phyloP scores from a whole-genome alignment of 2,329 filamentous ascomycete species.

The Penicillium sp. region DNA sequence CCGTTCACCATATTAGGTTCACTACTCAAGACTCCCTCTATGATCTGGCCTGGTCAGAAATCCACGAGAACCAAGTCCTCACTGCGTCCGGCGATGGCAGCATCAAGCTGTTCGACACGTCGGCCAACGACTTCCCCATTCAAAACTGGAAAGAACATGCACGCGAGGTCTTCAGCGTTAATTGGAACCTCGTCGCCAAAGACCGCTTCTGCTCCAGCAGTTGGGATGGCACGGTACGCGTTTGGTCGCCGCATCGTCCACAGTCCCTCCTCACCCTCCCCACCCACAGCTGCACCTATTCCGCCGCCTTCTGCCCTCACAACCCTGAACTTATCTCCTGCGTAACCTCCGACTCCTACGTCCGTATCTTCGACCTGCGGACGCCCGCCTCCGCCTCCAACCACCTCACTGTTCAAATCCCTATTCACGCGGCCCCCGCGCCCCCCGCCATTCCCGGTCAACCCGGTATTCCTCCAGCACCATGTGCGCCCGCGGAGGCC shows the following conservation, averaged over 20 bases:
- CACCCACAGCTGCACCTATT: constrained; percentile 92
- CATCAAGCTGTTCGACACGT: constrained; percentile 90
- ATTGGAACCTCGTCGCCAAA: constrained; percentile 91
- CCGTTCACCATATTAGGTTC: constrained; percentile 61
- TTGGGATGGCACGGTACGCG: constrained; percentile 95
- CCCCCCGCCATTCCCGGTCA: constrained; percentile 44
- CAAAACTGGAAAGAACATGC: constrained; percentile 93
- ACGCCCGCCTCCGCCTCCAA: constrained; percentile 85
- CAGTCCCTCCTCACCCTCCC: constrained; percentile 83
- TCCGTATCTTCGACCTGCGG: constrained; percentile 89
- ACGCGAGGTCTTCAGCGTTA: constrained; percentile 87
- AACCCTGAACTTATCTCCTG: constrained; percentile 83
- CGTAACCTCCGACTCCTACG: constrained; percentile 84
- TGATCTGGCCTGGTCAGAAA: constrained; percentile 92
- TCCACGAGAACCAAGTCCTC: constrained; percentile 92
- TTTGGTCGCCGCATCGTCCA: constrained; percentile 83
- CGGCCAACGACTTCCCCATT: constrained; percentile 80
- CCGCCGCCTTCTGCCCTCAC: constrained; percentile 85
- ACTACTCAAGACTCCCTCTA: constrained; percentile 98
- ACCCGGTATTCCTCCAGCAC: constrained; percentile 41
- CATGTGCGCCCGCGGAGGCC: constrained; percentile 72
- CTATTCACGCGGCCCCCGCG: constrained; percentile 73
- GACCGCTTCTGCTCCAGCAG: constrained; percentile 88
- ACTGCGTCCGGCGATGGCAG: constrained; percentile 91
- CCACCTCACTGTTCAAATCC: constrained; percentile 80